phyloP scores from a whole-genome alignment of 2,329 filamentous ascomycete species.

The Fusarium sp. region DNA sequence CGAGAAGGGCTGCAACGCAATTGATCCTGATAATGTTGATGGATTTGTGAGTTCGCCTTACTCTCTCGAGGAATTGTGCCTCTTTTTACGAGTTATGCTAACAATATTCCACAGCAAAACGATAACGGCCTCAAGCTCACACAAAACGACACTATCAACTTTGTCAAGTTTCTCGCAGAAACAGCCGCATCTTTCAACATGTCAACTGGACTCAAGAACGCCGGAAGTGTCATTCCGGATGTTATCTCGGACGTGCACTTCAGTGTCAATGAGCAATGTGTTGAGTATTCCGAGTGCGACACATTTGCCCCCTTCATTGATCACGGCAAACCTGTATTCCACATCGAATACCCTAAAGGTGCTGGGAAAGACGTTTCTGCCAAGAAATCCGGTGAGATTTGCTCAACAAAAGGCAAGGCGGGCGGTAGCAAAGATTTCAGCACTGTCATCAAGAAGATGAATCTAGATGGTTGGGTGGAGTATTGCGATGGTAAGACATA shows the following conservation, averaged over 20 bases:
- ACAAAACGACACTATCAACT: slow-evolving; percentile 66
- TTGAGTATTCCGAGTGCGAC: slow-evolving; percentile 69
- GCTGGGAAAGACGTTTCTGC: slow-evolving; percentile 52
- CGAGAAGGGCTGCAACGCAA: slow-evolving; percentile 73
- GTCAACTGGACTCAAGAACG: slow-evolving; percentile 76
- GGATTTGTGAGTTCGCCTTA: slow-evolving; percentile 70
- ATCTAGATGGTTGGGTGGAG: slow-evolving; percentile 71
- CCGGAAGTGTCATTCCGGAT: slow-evolving; percentile 66
- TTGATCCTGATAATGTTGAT: slow-evolving; percentile 70
- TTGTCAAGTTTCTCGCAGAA: slow-evolving; percentile 68
- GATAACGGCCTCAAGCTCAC: slow-evolving; percentile 73
- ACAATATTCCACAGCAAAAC: slow-evolving; percentile 58
- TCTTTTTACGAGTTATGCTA: background rate
- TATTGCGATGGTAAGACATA: slow-evolving; percentile 57
- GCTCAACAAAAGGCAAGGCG: slow-evolving; percentile 54
- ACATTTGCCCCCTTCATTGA: slow-evolving; percentile 68
- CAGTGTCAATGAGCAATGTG: slow-evolving; percentile 77
- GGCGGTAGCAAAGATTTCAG: slow-evolving; percentile 65
- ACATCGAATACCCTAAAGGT: slow-evolving; percentile 75
- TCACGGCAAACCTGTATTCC: slow-evolving; percentile 75
- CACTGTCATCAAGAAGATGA: slow-evolving; percentile 74
- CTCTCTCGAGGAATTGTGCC: too few relatives aligned
- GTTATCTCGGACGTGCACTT: slow-evolving; percentile 66
- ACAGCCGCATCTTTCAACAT: slow-evolving; percentile 66
- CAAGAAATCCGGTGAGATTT: slow-evolving; percentile 55